Conservation (phyloP, 2,329 filamentous ascomycete species). For the Sodiomyces alkalinus region DNA sequence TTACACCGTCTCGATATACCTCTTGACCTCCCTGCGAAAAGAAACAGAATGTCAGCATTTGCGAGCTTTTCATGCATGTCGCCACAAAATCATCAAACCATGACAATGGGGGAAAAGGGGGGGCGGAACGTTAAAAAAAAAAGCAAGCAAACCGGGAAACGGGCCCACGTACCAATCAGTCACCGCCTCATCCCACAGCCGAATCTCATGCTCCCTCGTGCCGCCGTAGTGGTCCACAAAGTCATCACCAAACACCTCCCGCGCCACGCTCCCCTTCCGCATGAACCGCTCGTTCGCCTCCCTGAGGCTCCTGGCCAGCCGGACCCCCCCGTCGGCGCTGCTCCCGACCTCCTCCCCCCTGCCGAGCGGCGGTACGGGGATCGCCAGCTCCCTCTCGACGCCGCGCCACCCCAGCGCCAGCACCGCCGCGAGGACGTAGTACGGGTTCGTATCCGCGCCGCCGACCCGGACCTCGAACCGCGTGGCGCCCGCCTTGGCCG, state of each 20-base stretch:
- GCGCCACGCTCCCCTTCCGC: constrained; percentile 66
- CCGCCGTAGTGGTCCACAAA: constrained; percentile 95
- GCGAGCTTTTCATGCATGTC: too few species aligned
- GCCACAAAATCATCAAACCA: neutral
- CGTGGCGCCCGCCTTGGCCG: constrained; percentile 69
- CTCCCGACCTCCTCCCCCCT: constrained; percentile 74
- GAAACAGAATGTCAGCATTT: neutral
- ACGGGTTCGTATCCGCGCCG: constrained; percentile 86
- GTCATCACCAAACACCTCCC: constrained; percentile 83
- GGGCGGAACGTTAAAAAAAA: too few species aligned
- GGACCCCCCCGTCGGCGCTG: constrained; percentile 51
- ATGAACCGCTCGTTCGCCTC: constrained; percentile 73
- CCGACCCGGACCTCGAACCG: constrained; percentile 86
- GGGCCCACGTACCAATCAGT: constrained; percentile 69
- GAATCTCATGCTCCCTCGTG: constrained; percentile 79
- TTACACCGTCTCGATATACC: constrained; percentile 65
- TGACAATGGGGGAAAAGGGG: too few species aligned
- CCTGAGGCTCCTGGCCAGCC: constrained; percentile 70
- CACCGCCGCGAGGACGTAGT: constrained; percentile 74
- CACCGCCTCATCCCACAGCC: constrained; percentile 87
- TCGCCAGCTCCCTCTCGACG: constrained; percentile 79
- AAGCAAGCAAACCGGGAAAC: too few species aligned
- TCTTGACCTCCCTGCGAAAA: constrained; percentile 62
- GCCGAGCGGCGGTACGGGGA: constrained; percentile 67
- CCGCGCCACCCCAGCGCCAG: constrained; percentile 82